Evolutionary conservation across 441 rosid species (phyloP), one percentile per base, ranked within the genome.

Genomic region (Corymbia citriodora): DNA sequence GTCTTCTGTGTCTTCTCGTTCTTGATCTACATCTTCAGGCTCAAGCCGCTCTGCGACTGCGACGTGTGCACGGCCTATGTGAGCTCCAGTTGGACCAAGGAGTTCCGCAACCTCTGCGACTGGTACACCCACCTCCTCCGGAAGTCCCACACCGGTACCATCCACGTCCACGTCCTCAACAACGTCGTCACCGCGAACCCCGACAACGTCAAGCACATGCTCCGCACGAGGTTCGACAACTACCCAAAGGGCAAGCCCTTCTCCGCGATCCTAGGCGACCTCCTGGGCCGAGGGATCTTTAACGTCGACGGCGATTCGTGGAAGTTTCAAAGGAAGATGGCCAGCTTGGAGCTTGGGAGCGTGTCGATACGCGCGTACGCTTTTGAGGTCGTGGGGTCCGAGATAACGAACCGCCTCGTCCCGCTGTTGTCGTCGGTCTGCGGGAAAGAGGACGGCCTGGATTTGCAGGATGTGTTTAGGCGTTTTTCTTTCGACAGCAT

Each of bases 261-360:
- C 57, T 72, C 83, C 2, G 61, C 55, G 18, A 70, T 68, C 61
- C 48, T 88, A 14, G 83, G 83, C n/a, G 90, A 90, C 57, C 88
- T 90, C 55, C 87, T 90, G 29, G 91, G 91, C 7, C 54, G 82
- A 8, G 91, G 91, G 12, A 90, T 90, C 40, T 90, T 90, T 70
- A 90, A 90, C 55, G 90, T 88, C 40, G 90, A 90, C 49, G 90
- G 91, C 63, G 88, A 90, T 31, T 12, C 83, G 29, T 90, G 91
- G 91, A 55, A 14, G 91, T 88, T 90, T 81, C 91, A 90, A 55
- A 83, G 91, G 88, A 88, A 90, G 89, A 88, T 90, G 88, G 89
- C 91, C 19, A 90, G 91, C 82, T 88, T 88, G 59, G 88, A 88
- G 90, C 90, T 90, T 72, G 90, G 90, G n/a, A 90, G 88, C 85